Base-by-base conservation (phyloP, 2,329 filamentous ascomycete genomes). In the Pseudogymnoascus sp. region DNA sequence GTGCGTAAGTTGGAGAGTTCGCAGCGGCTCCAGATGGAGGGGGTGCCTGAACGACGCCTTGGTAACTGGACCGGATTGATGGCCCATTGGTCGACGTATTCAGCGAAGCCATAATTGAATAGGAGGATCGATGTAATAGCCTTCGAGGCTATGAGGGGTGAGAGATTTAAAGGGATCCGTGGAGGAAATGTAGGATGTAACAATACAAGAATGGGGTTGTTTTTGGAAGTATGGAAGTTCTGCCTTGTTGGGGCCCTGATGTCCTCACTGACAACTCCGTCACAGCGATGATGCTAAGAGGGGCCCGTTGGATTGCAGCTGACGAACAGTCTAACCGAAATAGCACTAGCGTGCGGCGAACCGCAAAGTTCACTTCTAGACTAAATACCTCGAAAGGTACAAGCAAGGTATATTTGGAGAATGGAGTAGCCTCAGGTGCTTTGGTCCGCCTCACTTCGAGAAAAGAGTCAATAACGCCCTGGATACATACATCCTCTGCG, bases 1-100 rank as follows among this genome's bases (percentile, higher is more conserved):
- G 90, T 65, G 85, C 92, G 72, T 89, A 90, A 58, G 92, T 96
- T 39, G 90, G 83, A 58, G 92, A 96, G 72, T 80, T 80, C 8
- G 82, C 79, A 62, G 82, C 79, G 55, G 80, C 72, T 12, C 82
- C 82, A 64, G 82, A 79, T 13, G 85, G 80, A 62, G 79, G 73
- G 59, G 83, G 75, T 60, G 83, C 78, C 73, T 87, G 83, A 70
- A 90, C 79, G 59, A 90, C 80, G 60, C 83, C 82, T 72, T 87
- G 81, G 73, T 90, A 91, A 81, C 87, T 90, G 78, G 87, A 91
- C 78, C 88, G 90, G 70, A 97, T 97, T 64, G 86, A 91, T 66
- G 87, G 86, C 10, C 89, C 89, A 74, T 92, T 90, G 72, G 84
- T 85, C 66, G 89, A 92, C 61, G 90, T 80, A 71, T 92, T 92